Conservation (phyloP, 2,329 filamentous ascomycete genomes). For the Tolypocladium amazonense region DNA sequence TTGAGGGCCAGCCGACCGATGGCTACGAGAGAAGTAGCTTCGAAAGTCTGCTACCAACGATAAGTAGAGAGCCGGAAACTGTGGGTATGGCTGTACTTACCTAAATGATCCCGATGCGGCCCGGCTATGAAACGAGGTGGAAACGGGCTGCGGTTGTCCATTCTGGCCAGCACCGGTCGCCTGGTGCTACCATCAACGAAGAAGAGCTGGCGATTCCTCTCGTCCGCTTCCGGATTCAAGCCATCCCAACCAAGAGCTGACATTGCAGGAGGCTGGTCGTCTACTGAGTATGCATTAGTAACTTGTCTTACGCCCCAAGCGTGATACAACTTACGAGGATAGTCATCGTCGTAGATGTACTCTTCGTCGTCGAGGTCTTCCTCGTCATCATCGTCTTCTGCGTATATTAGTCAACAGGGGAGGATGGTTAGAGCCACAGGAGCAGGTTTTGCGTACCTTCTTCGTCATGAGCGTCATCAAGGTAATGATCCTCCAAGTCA, state of each 20-base stretch:
- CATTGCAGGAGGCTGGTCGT: slow-evolving; percentile 23
- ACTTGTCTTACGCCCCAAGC: neutral
- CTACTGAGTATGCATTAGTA: neutral
- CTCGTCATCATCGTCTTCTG: slow-evolving; percentile 50
- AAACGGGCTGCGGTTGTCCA: slow-evolving; percentile 46
- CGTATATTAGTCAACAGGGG: slow-evolving; percentile 2
- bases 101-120: slow-evolving; percentile 41
- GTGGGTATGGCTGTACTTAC: slow-evolving; percentile 19
- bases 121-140: slow-evolving; percentile 43
- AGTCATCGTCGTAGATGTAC: slow-evolving; percentile 50
- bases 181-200: slow-evolving; percentile 40
- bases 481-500: slow-evolving; percentile 39
- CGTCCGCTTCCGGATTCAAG: slow-evolving; percentile 39
- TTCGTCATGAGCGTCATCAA: slow-evolving; percentile 49
- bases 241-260: slow-evolving; percentile 48
- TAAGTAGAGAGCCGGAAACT: neutral
- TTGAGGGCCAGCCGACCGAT: slow-evolving; percentile 41
- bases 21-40: slow-evolving; percentile 38
- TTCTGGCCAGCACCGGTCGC: slow-evolving; percentile 20
- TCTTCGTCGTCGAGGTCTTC: slow-evolving; percentile 61
- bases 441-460: slow-evolving; percentile 29
- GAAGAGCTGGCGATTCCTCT: slow-evolving; percentile 33
- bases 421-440: neutral
- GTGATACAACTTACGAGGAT: slow-evolving; percentile 36
- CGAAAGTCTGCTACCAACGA: slow-evolving; percentile 29